These are phyloP conservation scores for Drechslera avenae DNA, from an alignment of 2,329 filamentous ascomycete genomes.

Conservation along the genomic window DNA sequence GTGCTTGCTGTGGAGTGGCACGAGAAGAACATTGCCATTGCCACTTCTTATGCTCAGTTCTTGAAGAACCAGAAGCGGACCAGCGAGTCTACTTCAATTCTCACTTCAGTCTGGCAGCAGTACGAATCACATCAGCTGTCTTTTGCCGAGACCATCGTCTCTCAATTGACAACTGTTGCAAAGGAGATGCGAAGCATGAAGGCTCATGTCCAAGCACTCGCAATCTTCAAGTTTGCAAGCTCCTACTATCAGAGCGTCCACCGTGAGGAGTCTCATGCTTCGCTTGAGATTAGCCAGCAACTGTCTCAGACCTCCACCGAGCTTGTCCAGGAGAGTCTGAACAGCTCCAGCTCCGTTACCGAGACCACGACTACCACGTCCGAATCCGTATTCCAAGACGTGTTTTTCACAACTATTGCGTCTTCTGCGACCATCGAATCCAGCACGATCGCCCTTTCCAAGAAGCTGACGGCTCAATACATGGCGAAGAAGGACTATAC, in stretches of 20 bases:
- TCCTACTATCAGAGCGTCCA: conserved; percentile 42
- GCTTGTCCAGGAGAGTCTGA: conserved; percentile 49
- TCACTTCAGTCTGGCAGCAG: conserved; percentile 56
- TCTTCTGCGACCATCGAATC: conserved; percentile 49
- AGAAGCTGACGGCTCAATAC: conserved; percentile 51
- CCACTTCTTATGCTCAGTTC: conserved; percentile 55
- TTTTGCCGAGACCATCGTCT: conserved; percentile 46
- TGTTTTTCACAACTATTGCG: conserved; percentile 51
- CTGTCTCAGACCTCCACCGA: conserved; percentile 51
- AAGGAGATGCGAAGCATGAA: conserved; percentile 55
- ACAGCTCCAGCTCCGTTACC: conserved; percentile 39
- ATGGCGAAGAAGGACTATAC: conserved; percentile 55
- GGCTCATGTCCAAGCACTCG: conserved; percentile 52
- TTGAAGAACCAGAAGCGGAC: conserved; percentile 54
- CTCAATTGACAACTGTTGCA: conserved; percentile 49
- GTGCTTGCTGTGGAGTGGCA: conserved; percentile 54
- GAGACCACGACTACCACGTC: conserved; percentile 47
- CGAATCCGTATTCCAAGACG: conserved; percentile 52
- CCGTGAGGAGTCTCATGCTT: conserved; percentile 47
- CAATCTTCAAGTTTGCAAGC: conserved; percentile 53
- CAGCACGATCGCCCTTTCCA: conserved; percentile 50
- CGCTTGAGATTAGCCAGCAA: conserved; percentile 50
- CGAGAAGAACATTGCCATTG: conserved; percentile 54
- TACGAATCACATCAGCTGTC: conserved; percentile 53
- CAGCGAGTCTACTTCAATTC: conserved; percentile 53